Conservation (phyloP, 179 eudicot genomes). For the Dionaea muscipula region DNA sequence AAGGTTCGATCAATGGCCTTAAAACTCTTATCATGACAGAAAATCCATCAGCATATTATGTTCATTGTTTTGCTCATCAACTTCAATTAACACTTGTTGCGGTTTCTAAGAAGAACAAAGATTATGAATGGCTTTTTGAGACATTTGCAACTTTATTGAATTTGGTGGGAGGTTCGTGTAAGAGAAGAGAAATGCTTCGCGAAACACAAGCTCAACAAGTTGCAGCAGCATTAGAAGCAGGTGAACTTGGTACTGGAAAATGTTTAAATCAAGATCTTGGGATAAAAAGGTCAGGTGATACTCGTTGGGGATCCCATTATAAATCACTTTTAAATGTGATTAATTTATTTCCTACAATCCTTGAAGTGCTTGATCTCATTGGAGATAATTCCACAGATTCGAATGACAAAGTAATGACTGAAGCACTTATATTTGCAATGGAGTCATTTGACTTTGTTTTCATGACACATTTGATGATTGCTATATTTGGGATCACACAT, state of each 20-base stretch:
- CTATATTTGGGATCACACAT: neutral
- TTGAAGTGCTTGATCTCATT: neutral
- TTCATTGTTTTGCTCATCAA: slow-evolving; percentile 25
- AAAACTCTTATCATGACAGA: slow-evolving; percentile 7
- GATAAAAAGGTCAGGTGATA: neutral
- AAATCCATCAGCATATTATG: slow-evolving; percentile 8
- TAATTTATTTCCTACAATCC: neutral
- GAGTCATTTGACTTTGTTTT: neutral
- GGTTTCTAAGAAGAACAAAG: slow-evolving; percentile 14
- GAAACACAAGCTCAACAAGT: neutral
- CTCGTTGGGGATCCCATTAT: slow-evolving; percentile 1
- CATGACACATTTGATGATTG: neutral
- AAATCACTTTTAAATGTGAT: neutral
- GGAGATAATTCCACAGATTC: neutral
- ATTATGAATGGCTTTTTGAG: slow-evolving; percentile 10
- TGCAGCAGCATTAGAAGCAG: neutral
- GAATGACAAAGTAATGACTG: neutral
- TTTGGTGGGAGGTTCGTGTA: slow-evolving; percentile 23
- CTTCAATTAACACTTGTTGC: slow-evolving; percentile 19
- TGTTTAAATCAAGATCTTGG: neutral
- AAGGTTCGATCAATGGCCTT: slow-evolving; percentile 3
- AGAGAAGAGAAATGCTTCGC: slow-evolving; percentile 14
- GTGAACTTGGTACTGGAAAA: neutral
- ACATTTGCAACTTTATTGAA: slow-evolving; percentile 12
- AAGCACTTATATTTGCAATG: neutral